Evolutionary conservation across 352 stramenopile genomes (phyloP), one percentile per base, ranked within the genome.

Genomic region (Blastocystis hominis): DNA sequence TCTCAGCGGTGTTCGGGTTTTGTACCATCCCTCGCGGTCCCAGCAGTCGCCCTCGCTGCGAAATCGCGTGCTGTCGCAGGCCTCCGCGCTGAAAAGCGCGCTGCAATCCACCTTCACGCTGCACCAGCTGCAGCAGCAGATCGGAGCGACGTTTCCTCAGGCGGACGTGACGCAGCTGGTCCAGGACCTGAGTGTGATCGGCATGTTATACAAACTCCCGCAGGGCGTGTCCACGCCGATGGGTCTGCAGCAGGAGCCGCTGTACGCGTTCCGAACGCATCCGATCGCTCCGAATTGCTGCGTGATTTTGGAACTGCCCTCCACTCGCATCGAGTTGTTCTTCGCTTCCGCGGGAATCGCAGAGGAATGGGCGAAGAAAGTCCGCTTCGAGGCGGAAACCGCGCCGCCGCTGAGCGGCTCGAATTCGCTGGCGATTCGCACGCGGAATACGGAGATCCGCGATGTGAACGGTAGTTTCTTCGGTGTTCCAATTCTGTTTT

Each of bases 331-430:
- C 30, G 47, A 84, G n/a, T 53, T 84, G 0, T 59, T 69, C 24
- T 84, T 84, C 46, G 54, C 53, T 13, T 53, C 72, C 2, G 30
- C 72, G 5, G 55, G 54, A 47, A 66, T 84, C n/a, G 72, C 72
- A 7, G 36, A 55, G 53, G 40, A 44, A 53, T 84, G 72, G 72
- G 72, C 50, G n/a, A 84, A 68, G 30, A n/a, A 66, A 47, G 46
- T 84, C 53, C 72, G 72, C 17, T 84, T 84, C 46, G 72, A 84
- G 36, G 54, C 54, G 0, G 53, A 56, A 7, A 84, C 72, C 30
- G 46, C 72, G 15, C 34, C 44, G 7, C n/a, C 34, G n/a, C 68
- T 84, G 20, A 9, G 47, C 6, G 44, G 7, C 13, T 38, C 59
- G 0, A 84, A 84, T 34, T 84, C 36, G 50, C 36, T 84, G 50